These are phyloP conservation scores for Lachnellula subtilissima DNA, from an alignment of 2,329 filamentous ascomycete genomes.

Conservation along the genomic window DNA sequence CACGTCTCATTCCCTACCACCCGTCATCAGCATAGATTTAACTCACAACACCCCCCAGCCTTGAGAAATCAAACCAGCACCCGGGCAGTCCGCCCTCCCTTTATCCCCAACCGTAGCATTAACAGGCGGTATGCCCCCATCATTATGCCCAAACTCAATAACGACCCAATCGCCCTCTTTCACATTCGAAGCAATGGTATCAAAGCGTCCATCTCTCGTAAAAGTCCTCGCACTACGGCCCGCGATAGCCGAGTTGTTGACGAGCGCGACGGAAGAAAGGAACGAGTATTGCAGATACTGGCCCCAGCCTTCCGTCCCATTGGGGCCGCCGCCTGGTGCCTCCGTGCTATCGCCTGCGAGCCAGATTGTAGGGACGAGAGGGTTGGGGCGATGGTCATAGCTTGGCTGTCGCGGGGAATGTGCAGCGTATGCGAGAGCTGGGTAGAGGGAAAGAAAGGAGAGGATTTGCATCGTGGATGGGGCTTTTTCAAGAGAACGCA, in stretches of 20 bases:
- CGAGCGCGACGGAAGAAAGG: neutral
- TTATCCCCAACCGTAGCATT: constrained; percentile 50
- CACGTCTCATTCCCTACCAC: constrained; percentile 18
- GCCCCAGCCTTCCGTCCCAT: constrained; percentile 24
- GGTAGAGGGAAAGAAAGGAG: neutral
- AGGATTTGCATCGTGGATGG: neutral
- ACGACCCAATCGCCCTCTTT: constrained; percentile 59
- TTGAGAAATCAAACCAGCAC: constrained; percentile 10
- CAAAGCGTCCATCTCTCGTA: constrained; percentile 61
- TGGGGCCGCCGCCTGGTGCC: constrained; percentile 15
- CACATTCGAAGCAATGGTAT: constrained; percentile 48
- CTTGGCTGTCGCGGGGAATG: neutral
- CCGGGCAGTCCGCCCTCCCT: constrained; percentile 52
- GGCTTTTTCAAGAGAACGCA: neutral
- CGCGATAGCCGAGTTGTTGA: constrained; percentile 55
- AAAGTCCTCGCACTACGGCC: constrained; percentile 62
- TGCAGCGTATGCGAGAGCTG: neutral
- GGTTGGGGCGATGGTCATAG: neutral
- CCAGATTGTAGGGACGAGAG: constrained; percentile 9
- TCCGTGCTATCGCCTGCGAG: constrained; percentile 19
- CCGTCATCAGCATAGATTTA: neutral
- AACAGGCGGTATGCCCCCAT: constrained; percentile 44
- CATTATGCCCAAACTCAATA: constrained; percentile 70
- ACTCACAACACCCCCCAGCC: neutral
- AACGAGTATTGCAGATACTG: constrained; percentile 23